Base-by-base conservation (phyloP, 768 basidiomycete species). In the Boletus vermiculosoides region DNA sequence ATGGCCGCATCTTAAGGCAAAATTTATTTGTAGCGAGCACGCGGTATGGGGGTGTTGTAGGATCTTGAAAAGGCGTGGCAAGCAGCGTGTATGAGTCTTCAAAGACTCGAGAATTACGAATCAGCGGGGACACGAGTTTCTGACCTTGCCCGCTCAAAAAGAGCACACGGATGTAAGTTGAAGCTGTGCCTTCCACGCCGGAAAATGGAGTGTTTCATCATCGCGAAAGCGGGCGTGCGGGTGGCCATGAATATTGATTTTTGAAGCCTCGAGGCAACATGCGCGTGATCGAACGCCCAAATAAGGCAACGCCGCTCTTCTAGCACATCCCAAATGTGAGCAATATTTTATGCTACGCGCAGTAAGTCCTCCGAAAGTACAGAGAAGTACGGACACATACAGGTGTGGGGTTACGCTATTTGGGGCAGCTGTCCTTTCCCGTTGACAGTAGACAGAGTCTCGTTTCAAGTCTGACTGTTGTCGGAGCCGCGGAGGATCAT, bases 21-120 rank as follows among this genome's bases (percentile, higher is more conserved):
- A 39, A 33, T 59, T 59, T 62, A 60, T 56, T 57, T 54, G 59
- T 42, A 44, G 61, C 52, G 57, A 40, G 52, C 71, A 72, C 71
- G 71, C 67, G 72, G 71, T 42, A 58, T 37, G 48, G 46, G 72
- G 63, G 56, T 54, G 71, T 62, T 59, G 54, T 33, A 56, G 39
- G 57, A 60, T 56, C 57, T 59, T 55, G 65, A 61, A 66, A 62
- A 50, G 58, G 72, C 71, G 71, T 72, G 72, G 64, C 45, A 56
- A 59, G 63, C 46, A 45, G 66, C 66, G 66, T 72, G 68, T 53
- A 55, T 23, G 54, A 44, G 45, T 53, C 45, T 55, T 40, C 31
- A 55, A 58, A 44, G 49, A 55, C 54, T 42, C 41, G 57, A 42
- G 31, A 23, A 52, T 55, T 51, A 63, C 50, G 58, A 49, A 49